Evolutionary conservation across 2,329 filamentous ascomycete species (phyloP).

Genomic region (Aaosphaeria arxii): DNA sequence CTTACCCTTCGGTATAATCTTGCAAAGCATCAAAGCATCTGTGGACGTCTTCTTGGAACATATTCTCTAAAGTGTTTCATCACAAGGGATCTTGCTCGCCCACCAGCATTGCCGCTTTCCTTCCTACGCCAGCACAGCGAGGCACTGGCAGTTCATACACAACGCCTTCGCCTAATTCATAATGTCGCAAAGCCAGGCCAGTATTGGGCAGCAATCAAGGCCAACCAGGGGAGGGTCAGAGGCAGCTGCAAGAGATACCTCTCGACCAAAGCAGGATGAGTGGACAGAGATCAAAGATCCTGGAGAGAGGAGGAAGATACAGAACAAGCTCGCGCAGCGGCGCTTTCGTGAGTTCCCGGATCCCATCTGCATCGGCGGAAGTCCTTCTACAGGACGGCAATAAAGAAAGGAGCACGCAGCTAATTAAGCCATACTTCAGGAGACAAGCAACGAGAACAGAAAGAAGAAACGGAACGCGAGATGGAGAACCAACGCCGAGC

Average conservation of each 20-base stretch:
- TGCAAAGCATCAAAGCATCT: too few species aligned
- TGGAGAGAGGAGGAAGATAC: conserved; percentile 68
- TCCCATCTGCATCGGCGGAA: not conserved
- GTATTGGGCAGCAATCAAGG: conserved; percentile 11
- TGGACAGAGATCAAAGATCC: conserved; percentile 70
- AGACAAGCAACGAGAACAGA: conserved; percentile 66
- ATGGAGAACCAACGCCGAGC: conserved; percentile 62
- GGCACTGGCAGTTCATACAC: too few species aligned
- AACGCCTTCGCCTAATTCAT: too few species aligned
- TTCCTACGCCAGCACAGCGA: too few species aligned
- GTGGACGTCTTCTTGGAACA: too few species aligned
- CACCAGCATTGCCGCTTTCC: too few species aligned
- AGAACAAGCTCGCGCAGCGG: conserved; percentile 72
- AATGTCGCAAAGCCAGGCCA: conserved; percentile 22
- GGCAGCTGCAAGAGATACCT: conserved; percentile 11
- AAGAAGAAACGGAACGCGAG: conserved; percentile 63
- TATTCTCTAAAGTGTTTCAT: too few species aligned
- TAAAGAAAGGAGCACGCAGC: not conserved
- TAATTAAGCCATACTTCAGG: conserved; percentile 44
- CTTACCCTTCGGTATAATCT: too few species aligned
- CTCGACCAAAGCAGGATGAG: conserved; percentile 48
- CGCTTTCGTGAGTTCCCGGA: conserved; percentile 63
- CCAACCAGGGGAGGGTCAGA: conserved; percentile 14
- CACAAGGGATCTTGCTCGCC: too few species aligned
- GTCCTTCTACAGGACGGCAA: not conserved